phyloP scores from a whole-genome alignment of 2,329 filamentous ascomycete genomes.

The Fusarium citri region DNA sequence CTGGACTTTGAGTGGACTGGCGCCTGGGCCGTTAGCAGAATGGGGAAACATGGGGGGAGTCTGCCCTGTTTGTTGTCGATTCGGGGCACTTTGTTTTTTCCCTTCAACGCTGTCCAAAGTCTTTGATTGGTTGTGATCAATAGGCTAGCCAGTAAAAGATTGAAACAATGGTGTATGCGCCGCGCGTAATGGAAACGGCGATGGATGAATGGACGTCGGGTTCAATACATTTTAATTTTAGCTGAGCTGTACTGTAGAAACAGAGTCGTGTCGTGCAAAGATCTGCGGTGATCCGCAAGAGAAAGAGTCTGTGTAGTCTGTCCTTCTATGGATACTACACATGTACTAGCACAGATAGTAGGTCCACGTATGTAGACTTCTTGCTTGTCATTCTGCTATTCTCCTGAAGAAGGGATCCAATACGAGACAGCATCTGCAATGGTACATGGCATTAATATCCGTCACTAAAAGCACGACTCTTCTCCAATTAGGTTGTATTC shows the following conservation, averaged over 20 bases:
- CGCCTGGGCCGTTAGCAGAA: conserved; percentile 25
- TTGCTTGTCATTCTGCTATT: not conserved
- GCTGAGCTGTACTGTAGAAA: not conserved
- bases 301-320: not conserved
- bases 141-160: conserved; percentile 4
- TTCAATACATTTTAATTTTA: not conserved
- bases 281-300: conserved; percentile 9
- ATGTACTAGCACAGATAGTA: not conserved
- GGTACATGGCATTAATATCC: conserved; percentile 16
- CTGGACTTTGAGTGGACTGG: conserved; percentile 13
- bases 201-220: not conserved
- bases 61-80: conserved; percentile 22
- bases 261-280: not conserved
- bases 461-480: not conserved
- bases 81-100: conserved; percentile 28
- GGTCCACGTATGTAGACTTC: not conserved
- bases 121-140: conserved; percentile 22
- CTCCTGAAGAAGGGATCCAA: conserved; percentile 23
- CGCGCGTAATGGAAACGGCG: conserved; percentile 7
- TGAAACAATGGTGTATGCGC: conserved; percentile 31
- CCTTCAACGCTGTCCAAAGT: not conserved
- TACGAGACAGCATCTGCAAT: conserved; percentile 15
- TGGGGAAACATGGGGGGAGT: conserved; percentile 35
- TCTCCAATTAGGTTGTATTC: conserved; percentile 37
- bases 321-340: not conserved